Conservation (phyloP, 768 basidiomycete genomes). For the Thelephora ganbajun region DNA sequence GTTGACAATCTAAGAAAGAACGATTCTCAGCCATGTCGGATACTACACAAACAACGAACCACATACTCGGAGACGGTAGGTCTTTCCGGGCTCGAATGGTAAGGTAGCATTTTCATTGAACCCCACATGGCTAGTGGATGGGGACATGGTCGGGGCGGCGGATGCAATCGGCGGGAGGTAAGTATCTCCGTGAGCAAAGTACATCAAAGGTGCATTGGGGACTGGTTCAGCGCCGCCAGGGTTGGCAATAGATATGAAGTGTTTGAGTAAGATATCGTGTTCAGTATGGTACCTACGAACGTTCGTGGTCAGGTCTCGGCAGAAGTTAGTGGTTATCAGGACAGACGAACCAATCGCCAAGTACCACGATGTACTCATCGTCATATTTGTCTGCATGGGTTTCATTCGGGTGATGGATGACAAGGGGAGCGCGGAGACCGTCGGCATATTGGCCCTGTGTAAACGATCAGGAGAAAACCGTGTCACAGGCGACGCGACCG, state of each 20-base stretch:
- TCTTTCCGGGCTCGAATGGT: conserved; percentile 36
- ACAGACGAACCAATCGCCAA: conserved; percentile 59
- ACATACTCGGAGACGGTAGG: not conserved
- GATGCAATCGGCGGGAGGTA: conserved; percentile 54
- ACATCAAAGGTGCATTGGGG: conserved; percentile 68
- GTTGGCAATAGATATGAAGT: conserved; percentile 60
- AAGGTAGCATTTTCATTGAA: conserved; percentile 84
- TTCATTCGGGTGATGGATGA: conserved; percentile 59
- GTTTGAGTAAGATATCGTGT: conserved; percentile 43
- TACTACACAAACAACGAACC: not conserved
- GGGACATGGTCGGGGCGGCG: conserved; percentile 19
- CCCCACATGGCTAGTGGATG: conserved; percentile 48
- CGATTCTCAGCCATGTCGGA: no score
- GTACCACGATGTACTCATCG: conserved; percentile 75
- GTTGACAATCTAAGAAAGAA: conserved; percentile 79
- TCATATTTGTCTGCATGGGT: conserved; percentile 53
- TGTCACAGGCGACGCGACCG: conserved; percentile 4
- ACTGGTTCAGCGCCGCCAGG: conserved; percentile 83
- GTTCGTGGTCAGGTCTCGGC: not conserved
- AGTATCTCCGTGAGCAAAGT: conserved; percentile 60
- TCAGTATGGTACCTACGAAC: conserved; percentile 52
- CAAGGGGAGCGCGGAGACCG: conserved; percentile 76
- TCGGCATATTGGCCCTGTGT: conserved; percentile 80
- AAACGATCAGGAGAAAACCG: not conserved
- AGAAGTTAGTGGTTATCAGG: not conserved